Evolutionary conservation across 257 asterid species (phyloP).

Genomic region (Cordia subcordata): DNA sequence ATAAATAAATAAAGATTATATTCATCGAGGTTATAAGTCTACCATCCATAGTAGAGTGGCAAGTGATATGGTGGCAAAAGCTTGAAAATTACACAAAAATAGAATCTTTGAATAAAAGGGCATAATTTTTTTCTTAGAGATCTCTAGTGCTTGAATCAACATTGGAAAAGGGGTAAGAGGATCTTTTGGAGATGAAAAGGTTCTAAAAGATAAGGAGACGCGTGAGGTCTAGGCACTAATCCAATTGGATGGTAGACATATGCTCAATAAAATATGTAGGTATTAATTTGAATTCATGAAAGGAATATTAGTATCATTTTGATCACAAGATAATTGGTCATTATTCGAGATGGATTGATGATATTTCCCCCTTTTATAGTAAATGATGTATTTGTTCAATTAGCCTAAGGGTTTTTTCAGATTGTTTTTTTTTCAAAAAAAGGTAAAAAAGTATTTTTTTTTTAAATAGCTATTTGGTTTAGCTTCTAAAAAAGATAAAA

Average conservation of each 20-base stretch:
- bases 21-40: too few relatives aligned
- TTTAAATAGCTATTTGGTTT: too few relatives aligned
- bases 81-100: not conserved
- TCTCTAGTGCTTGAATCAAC: not conserved
- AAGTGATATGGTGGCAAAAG: not conserved
- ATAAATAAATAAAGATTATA: not conserved
- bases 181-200: conserved; percentile 6
- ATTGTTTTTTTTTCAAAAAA: too few relatives aligned
- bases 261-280: not conserved
- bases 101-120: not conserved
- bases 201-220: conserved; percentile 5
- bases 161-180: not conserved
- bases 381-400: too few relatives aligned
- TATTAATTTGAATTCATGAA: not conserved
- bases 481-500: too few relatives aligned
- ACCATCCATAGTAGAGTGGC: too few relatives aligned
- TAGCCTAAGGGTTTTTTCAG: too few relatives aligned
- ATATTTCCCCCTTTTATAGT: not conserved
- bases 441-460: too few relatives aligned
- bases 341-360: not conserved
- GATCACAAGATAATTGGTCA: not conserved
- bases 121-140: not conserved
- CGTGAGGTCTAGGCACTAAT: not conserved
- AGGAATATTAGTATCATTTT: too few relatives aligned
- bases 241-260: conserved; percentile 5